These are phyloP conservation scores for Colletotrichum sp. DNA, from an alignment of 2,329 filamentous ascomycete genomes.

Conservation along the genomic window DNA sequence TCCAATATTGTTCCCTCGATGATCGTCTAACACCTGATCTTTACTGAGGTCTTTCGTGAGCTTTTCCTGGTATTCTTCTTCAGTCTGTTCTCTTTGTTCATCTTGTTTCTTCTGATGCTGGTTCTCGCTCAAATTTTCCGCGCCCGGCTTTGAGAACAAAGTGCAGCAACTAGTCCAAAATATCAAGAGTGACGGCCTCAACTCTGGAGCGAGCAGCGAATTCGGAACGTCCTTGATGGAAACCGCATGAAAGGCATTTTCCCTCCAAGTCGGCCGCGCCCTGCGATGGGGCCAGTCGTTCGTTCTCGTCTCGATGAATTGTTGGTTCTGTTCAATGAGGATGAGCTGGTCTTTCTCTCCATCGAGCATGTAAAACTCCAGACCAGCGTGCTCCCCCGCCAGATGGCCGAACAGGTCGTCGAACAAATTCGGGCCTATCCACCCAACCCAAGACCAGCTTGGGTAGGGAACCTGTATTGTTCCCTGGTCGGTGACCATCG, in stretches of 20 bases:
- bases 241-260: fast-evolving
- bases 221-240: fast-evolving
- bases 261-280: neutral
- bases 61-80: too few species aligned
- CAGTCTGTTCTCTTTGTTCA: too few species aligned
- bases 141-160: too few species aligned
- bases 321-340: neutral
- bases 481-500: fast-evolving
- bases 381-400: neutral
- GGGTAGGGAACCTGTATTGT: neutral
- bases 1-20: too few species aligned
- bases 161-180: neutral
- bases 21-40: too few species aligned
- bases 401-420: neutral
- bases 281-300: too few species aligned
- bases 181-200: neutral
- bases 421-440: neutral
- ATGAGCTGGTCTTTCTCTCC: neutral
- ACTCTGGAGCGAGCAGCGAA: neutral
- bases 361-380: neutral
- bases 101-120: too few species aligned
- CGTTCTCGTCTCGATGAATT: too few species aligned
- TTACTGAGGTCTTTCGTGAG: too few species aligned
- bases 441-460: neutral
- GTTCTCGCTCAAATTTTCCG: too few species aligned